These are phyloP conservation scores for Phytopythium chamaehyphon DNA, from an alignment of 352 stramenopile species.

Conservation along the genomic window DNA sequence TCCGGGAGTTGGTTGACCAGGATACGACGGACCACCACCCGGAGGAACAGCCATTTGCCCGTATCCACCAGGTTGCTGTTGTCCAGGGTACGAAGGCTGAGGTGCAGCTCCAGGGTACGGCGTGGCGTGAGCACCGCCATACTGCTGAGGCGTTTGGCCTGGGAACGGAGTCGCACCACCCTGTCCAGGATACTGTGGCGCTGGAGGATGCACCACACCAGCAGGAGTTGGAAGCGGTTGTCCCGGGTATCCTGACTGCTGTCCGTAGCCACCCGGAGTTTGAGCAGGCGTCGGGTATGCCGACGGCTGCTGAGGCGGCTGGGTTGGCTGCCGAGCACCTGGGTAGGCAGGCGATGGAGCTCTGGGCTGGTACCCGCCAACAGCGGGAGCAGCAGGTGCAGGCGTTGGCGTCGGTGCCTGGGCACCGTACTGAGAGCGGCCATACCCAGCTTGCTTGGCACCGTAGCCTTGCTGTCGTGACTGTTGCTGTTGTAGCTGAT, in stretches of 20 bases:
- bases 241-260: constrained; percentile 31
- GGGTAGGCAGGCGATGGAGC: constrained; percentile 11
- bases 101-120: constrained; percentile 30
- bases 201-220: constrained; percentile 1
- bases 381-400: constrained; percentile 19
- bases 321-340: constrained; percentile 23
- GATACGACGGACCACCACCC: constrained; percentile 22
- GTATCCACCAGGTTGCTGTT: constrained; percentile 30
- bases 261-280: constrained; percentile 24
- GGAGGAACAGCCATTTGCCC: constrained; percentile 31
- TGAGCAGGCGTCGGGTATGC: constrained; percentile 17
- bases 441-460: constrained; percentile 23
- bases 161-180: constrained; percentile 9
- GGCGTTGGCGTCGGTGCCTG: constrained; percentile 28
- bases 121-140: constrained; percentile 8
- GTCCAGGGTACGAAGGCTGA: constrained; percentile 32
- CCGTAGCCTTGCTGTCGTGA: constrained; percentile 35
- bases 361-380: constrained; percentile 29
- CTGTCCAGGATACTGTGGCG: constrained; percentile 1
- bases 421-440: constrained; percentile 38
- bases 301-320: constrained; percentile 22
- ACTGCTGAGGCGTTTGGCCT: constrained; percentile 2
- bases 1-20: constrained; percentile 17
- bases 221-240: constrained; percentile 23
- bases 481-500: constrained; percentile 32